Percentiles rank a stretch among this genome's conserved stretches.
Conservation (phyloP, 106 monocot species). For the Platanthera guangdongensis region DNA sequence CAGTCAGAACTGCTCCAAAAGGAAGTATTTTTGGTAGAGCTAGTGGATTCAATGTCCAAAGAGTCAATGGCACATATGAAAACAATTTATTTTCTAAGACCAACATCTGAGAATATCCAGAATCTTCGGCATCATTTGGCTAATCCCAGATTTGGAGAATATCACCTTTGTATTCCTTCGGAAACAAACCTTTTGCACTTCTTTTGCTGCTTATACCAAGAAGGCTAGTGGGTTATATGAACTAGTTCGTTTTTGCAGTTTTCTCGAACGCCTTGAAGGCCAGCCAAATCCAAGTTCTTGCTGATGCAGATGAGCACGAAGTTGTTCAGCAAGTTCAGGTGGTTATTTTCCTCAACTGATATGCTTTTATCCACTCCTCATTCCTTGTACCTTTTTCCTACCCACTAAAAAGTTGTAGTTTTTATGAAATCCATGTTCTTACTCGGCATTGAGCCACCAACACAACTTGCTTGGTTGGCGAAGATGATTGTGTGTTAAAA, state of each 20-base stretch:
- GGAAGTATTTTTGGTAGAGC: slow-evolving; percentile 93
- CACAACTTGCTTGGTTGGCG: not conserved
- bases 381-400: not conserved
- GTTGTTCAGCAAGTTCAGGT: slow-evolving; percentile 98
- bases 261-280: slow-evolving; percentile 96
- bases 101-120: slow-evolving; percentile 92
- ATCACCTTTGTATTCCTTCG: slow-evolving; percentile 73
- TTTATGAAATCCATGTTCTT: not conserved
- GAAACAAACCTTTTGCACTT: slow-evolving; percentile 3
- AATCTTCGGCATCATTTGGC: slow-evolving; percentile 75
- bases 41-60: slow-evolving; percentile 70
- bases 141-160: slow-evolving; percentile 88
- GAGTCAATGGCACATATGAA: slow-evolving; percentile 95
- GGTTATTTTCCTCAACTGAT: slow-evolving; percentile 3
- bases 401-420: not conserved
- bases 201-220: not conserved
- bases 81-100: slow-evolving; percentile 92
- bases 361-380: not conserved
- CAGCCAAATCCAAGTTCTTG: slow-evolving; percentile 88
- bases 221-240: not conserved
- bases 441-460: not conserved
- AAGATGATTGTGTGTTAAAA: no score
- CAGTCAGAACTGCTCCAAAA: slow-evolving; percentile 90
- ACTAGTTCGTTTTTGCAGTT: slow-evolving; percentile 40
- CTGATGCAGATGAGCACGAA: slow-evolving; percentile 98